phyloP scores from a whole-genome alignment of 371 early-diverging fungal species.

The Mucor piriformis region DNA sequence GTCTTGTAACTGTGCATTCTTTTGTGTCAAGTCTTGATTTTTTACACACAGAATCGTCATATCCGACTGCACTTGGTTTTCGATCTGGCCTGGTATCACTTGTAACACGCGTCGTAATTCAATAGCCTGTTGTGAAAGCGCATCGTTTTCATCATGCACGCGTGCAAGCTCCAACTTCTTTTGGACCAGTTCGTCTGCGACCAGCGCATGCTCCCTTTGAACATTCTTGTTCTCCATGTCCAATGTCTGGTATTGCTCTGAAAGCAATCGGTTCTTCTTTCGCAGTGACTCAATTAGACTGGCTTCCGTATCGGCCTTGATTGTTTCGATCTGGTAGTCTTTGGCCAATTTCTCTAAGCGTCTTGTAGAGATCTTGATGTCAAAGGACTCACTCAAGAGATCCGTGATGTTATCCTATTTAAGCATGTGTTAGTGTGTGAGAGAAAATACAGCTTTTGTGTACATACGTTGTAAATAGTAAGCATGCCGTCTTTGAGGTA shows the following conservation, averaged over 20 bases:
- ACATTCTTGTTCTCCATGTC: slow-evolving; percentile 61
- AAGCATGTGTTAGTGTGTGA: slow-evolving; percentile 17
- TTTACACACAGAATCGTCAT: slow-evolving; percentile 77
- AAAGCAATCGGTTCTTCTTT: slow-evolving; percentile 71
- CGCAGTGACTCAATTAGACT: slow-evolving; percentile 63
- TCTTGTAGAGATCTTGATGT: slow-evolving; percentile 67
- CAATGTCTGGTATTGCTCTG: slow-evolving; percentile 55
- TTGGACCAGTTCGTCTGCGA: slow-evolving; percentile 56
- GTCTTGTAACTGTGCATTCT: slow-evolving; percentile 79
- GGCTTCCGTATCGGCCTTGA: slow-evolving; percentile 67
- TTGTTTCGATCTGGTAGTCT: slow-evolving; percentile 68
- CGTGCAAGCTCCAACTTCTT: slow-evolving; percentile 60
- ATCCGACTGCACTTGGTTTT: slow-evolving; percentile 70
- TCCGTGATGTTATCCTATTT: slow-evolving; percentile 55
- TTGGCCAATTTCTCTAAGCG: slow-evolving; percentile 71
- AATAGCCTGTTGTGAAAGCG: slow-evolving; percentile 59
- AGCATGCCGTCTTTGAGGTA: slow-evolving; percentile 84
- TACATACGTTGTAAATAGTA: slow-evolving; percentile 58
- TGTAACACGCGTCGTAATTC: slow-evolving; percentile 59
- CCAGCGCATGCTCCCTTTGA: slow-evolving; percentile 72
- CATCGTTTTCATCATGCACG: slow-evolving; percentile 58
- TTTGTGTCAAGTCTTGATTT: slow-evolving; percentile 70
- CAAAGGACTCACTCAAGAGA: slow-evolving; percentile 77
- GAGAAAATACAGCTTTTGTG: no score
- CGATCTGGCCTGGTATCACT: slow-evolving; percentile 60